Conservation (phyloP, 208 protist genomes). For the Acanthamoeba royreba region DNA sequence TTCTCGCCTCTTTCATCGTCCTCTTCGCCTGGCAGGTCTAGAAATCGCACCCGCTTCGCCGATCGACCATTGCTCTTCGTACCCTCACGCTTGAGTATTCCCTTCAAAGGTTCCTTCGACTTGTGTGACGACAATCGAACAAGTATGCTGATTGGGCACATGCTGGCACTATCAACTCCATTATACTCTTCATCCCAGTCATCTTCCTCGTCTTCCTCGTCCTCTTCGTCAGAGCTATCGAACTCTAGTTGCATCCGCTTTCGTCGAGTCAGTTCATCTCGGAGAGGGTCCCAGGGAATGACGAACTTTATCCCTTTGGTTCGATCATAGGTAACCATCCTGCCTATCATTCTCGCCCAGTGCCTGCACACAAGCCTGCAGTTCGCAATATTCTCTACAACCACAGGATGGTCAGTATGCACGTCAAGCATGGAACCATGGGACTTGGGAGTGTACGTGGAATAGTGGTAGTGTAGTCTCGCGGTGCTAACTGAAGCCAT, state of each 20-base stretch:
- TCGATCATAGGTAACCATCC: neutral
- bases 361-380: neutral
- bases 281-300: neutral
- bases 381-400: neutral
- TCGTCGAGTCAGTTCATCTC: neutral
- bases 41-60: neutral
- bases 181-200: neutral
- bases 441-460: neutral
- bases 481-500: neutral
- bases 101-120: neutral
- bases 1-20: neutral
- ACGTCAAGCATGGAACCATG: no score
- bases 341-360: neutral
- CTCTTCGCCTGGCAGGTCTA: neutral
- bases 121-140: neutral
- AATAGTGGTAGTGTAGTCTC: neutral
- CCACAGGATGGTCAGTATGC: no score
- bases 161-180: neutral
- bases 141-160: neutral
- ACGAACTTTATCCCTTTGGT: neutral
- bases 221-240: no score
- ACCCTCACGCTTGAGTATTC: neutral
- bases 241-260: no score
- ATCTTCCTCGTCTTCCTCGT: neutral
- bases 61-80: neutral